These are phyloP conservation scores for Saccharomycopsis schoenii DNA, from an alignment of 805 yeast genomes.

Conservation along the genomic window DNA sequence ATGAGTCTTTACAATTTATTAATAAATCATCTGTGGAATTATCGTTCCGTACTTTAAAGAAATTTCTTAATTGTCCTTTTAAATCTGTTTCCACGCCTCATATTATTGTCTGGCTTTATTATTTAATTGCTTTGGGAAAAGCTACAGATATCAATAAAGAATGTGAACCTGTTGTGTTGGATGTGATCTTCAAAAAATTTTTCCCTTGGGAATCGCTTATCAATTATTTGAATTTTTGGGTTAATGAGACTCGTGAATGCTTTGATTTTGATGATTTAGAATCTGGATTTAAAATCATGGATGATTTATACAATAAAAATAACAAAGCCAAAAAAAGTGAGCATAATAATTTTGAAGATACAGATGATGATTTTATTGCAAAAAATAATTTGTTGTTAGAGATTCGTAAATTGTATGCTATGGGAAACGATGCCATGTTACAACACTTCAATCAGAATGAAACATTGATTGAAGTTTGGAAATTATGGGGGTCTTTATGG, in stretches of 20 bases:
- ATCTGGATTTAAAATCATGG: slow-evolving; percentile 16
- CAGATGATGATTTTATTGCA: slow-evolving; percentile 13
- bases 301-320: not conserved
- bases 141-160: slow-evolving; percentile 38
- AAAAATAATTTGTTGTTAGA: slow-evolving; percentile 15
- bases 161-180: slow-evolving; percentile 35
- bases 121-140: slow-evolving; percentile 52
- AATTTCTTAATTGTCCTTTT: slow-evolving; percentile 59
- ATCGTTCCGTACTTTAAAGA: slow-evolving; percentile 56
- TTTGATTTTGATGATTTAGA: slow-evolving; percentile 18
- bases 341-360: not conserved
- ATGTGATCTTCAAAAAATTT: slow-evolving; percentile 41
- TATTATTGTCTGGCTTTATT: slow-evolving; percentile 68
- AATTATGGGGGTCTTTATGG: slow-evolving; percentile 80
- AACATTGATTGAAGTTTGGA: slow-evolving; percentile 67
- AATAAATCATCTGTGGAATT: slow-evolving; percentile 60
- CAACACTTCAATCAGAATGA: slow-evolving; percentile 48
- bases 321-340: not conserved
- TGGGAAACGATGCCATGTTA: slow-evolving; percentile 32
- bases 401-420: slow-evolving; percentile 21
- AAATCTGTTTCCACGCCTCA: slow-evolving; percentile 62
- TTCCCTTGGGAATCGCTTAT: slow-evolving; percentile 65
- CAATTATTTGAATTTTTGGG: slow-evolving; percentile 45
- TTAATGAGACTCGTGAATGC: slow-evolving; percentile 17
- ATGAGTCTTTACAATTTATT: slow-evolving; percentile 40